phyloP scores from a whole-genome alignment of 495 filamentous ascomycete species.

The Xylaria cubensis region DNA sequence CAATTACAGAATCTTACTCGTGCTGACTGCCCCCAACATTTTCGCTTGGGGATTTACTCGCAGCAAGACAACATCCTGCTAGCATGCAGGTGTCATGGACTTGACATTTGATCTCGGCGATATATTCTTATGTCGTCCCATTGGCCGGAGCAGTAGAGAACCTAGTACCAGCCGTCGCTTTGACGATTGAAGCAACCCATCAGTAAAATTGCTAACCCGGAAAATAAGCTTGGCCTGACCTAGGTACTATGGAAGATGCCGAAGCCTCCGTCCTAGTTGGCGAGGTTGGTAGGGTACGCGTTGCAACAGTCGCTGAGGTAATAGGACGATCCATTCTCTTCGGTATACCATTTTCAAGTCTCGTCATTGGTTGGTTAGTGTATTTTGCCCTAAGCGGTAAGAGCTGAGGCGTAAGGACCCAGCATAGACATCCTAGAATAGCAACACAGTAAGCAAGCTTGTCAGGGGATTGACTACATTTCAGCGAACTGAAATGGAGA shows the following conservation, averaged over 20 bases:
- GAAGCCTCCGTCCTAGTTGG: slow-evolving; percentile 1
- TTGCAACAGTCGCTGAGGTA: not conserved
- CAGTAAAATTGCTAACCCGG: not conserved
- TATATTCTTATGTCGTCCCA: not conserved
- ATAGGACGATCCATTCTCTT: slow-evolving; percentile 8
- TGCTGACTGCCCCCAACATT: slow-evolving; percentile 1
- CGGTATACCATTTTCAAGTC: not conserved
- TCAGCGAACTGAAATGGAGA: slow-evolving; percentile 16
- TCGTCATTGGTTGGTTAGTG: slow-evolving; percentile 6
- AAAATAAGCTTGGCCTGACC: not conserved
- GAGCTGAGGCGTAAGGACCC: slow-evolving; percentile 19
- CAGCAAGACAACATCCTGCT: not conserved
- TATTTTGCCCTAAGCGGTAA: slow-evolving; percentile 13
- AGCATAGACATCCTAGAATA: slow-evolving; percentile 22
- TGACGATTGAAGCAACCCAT: not conserved
- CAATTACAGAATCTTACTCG: not conserved
- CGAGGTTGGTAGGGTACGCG: not conserved
- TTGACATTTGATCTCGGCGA: not conserved
- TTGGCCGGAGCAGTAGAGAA: not conserved
- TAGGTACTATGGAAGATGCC: slow-evolving; percentile 3
- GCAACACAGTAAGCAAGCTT: slow-evolving; percentile 21
- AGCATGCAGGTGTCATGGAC: not conserved
- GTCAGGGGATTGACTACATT: slow-evolving; percentile 13
- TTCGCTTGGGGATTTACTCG: not conserved
- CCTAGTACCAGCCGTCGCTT: not conserved